Base-by-base conservation (phyloP, 2,329 filamentous ascomycete species). In the Apiospora sp. region DNA sequence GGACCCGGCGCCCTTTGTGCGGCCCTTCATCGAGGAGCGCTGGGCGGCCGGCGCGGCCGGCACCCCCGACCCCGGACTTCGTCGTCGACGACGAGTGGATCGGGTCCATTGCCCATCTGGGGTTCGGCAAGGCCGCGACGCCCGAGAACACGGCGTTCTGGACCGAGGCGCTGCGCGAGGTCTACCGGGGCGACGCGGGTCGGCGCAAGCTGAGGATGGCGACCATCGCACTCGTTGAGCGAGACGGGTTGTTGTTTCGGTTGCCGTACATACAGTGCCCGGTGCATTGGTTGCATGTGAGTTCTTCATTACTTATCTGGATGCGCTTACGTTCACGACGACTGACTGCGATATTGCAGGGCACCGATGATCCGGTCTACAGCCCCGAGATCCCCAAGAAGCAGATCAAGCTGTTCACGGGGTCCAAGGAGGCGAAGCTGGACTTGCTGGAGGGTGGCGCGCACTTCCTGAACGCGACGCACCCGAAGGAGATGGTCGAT, bases 221-320 rank as follows among this genome's bases (percentile, higher is more conserved):
- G 0, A 79, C 84, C 7, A 79, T 82, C 12, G 84, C 82, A 75
- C 79, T 89, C 8, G 69, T 86, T 16, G 84, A 86, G 72, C 79
- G 87, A 48, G 87, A 89, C 71, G 84, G 87, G 1, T 80, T 89
- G 6, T 76, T 87, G 10, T 73, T 82, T n/a, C 81, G 87, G 14
- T 72, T 88, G 49, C 74, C 81, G 27, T 84, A 88, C 73, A 77
- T 89, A 72, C 84, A 80, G 72, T 89, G 87, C 72, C 87, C 87
- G 2, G 85, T 89, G 12, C 82, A 86, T 71, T 89, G 87, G 87
- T 80, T 88, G 22, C 86, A 88, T 77, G 86, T 87, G 74, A 75
- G 81, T 79, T 7, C 51, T 27, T 58, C 16, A 22, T 49, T 22
- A n/a, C 46, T 22, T 48, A 19, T 37, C 44, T 43, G 30, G 19